These are phyloP conservation scores for Myxozyma monticola DNA, from an alignment of 805 yeast genomes.

Conservation along the genomic window DNA sequence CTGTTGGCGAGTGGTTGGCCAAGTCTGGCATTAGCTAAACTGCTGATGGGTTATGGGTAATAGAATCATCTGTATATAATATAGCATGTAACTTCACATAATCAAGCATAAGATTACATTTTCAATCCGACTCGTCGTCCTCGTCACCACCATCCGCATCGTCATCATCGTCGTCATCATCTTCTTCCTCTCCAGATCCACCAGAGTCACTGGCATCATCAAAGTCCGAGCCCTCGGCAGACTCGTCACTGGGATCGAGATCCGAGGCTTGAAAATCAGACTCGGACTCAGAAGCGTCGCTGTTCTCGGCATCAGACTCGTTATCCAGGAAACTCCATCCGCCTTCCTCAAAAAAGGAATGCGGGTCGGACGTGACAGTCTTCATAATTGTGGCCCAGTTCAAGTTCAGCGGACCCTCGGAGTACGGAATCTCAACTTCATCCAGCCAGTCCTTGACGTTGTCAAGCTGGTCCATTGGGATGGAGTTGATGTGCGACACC, in stretches of 20 bases:
- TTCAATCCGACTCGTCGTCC: conserved; percentile 4
- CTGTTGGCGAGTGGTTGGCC: too few species aligned
- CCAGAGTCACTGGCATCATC: conserved; percentile 20
- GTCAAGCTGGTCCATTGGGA: conserved; percentile 88
- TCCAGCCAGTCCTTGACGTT: conserved; percentile 95
- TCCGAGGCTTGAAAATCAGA: conserved; percentile 55
- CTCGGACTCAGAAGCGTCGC: conserved; percentile 65
- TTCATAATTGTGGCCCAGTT: conserved; percentile 96
- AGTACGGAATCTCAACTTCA: conserved; percentile 94
- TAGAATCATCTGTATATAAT: too few species aligned
- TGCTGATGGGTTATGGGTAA: too few species aligned
- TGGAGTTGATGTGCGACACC: conserved; percentile 89
- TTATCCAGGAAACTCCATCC: conserved; percentile 96
- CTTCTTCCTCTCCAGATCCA: conserved; percentile 18
- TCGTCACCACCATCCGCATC: conserved; percentile 23
- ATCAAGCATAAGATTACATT: background rate
- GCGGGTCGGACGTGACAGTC: conserved; percentile 87
- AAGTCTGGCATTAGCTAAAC: too few species aligned
- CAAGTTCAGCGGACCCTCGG: conserved; percentile 93
- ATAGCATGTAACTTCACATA: too few species aligned
- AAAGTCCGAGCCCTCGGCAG: conserved; percentile 14
- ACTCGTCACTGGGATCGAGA: conserved; percentile 27
- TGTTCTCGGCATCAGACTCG: conserved; percentile 75
- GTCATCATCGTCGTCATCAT: conserved; percentile 36
- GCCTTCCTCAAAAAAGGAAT: conserved; percentile 88